phyloP scores from a whole-genome alignment of 202 grass and related monocot species.

The Sporobolus alterniflorus region DNA sequence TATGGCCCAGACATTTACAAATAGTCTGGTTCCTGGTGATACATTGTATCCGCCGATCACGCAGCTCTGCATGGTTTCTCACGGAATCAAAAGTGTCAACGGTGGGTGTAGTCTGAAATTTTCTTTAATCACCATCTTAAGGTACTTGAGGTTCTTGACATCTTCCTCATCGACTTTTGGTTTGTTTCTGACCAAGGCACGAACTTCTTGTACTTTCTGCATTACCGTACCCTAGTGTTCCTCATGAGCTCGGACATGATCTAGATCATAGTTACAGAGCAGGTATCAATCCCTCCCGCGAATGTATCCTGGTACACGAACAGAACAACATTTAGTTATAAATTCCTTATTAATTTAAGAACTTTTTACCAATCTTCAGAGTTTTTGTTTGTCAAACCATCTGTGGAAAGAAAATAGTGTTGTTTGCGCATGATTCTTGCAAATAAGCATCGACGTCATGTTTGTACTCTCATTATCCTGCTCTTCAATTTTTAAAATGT shows the following conservation, averaged over 20 bases:
- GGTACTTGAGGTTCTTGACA: slow-evolving; percentile 43
- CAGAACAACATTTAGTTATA: background rate
- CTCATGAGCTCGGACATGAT: slow-evolving; percentile 62
- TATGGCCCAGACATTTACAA: slow-evolving; percentile 50
- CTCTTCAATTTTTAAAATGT: no score
- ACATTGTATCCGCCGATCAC: slow-evolving; percentile 39
- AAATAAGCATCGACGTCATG: no score
- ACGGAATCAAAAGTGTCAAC: slow-evolving; percentile 33
- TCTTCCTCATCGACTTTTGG: slow-evolving; percentile 37
- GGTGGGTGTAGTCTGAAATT: slow-evolving; percentile 73
- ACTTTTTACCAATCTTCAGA: no score
- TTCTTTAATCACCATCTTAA: slow-evolving; percentile 67
- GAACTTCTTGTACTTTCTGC: slow-evolving; percentile 59
- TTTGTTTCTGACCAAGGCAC: background rate
- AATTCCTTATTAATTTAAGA: no score
- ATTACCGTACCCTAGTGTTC: slow-evolving; percentile 61
- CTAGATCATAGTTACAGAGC: slow-evolving; percentile 44
- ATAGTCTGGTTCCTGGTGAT: background rate
- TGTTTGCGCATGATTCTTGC: no score
- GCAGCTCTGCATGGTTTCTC: slow-evolving; percentile 35
- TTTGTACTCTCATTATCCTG: no score
- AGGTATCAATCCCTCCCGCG: slow-evolving; percentile 26
- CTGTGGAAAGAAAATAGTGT: no score
- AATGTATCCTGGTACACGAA: slow-evolving; percentile 19
- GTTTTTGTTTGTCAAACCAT: no score